Conservation (phyloP, 805 yeast genomes). For the Zygotorulaspora danielsina region DNA sequence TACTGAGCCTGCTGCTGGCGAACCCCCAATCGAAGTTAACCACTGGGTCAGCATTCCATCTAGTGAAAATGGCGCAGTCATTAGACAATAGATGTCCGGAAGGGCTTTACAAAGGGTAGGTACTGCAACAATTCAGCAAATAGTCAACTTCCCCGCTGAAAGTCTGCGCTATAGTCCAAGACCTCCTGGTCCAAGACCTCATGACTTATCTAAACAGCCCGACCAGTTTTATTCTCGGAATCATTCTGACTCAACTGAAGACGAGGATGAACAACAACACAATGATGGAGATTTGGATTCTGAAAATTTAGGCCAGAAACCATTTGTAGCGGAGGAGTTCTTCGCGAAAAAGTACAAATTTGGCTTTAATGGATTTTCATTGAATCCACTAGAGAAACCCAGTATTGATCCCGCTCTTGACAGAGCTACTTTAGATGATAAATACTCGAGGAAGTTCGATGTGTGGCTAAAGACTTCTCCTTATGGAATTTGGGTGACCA, state of each 20-base stretch:
- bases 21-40: slow-evolving; percentile 1
- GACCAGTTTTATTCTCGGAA: slow-evolving; percentile 1
- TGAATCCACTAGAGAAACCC: slow-evolving; percentile 15
- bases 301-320: neutral
- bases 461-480: slow-evolving; percentile 17
- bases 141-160: slow-evolving; percentile 4
- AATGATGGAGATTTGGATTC: neutral
- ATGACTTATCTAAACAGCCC: slow-evolving; percentile 6
- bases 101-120: slow-evolving; percentile 7
- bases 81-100: slow-evolving; percentile 9
- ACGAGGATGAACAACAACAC: neutral
- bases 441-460: slow-evolving; percentile 8
- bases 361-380: slow-evolving; percentile 13
- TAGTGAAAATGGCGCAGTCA: neutral
- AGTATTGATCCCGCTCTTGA: slow-evolving; percentile 5
- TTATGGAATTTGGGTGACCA: slow-evolving; percentile 18
- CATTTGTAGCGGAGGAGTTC: slow-evolving; percentile 1
- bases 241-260: slow-evolving; percentile 3
- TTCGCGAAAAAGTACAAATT: slow-evolving; percentile 12
- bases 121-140: slow-evolving; percentile 7
- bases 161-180: too few species aligned
- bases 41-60: slow-evolving; percentile 2
- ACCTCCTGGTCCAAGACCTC: slow-evolving; percentile 2
- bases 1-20: neutral
- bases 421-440: slow-evolving; percentile 4